Conservation (phyloP, 2,329 filamentous ascomycete genomes). For the Exophiala mesophila region DNA sequence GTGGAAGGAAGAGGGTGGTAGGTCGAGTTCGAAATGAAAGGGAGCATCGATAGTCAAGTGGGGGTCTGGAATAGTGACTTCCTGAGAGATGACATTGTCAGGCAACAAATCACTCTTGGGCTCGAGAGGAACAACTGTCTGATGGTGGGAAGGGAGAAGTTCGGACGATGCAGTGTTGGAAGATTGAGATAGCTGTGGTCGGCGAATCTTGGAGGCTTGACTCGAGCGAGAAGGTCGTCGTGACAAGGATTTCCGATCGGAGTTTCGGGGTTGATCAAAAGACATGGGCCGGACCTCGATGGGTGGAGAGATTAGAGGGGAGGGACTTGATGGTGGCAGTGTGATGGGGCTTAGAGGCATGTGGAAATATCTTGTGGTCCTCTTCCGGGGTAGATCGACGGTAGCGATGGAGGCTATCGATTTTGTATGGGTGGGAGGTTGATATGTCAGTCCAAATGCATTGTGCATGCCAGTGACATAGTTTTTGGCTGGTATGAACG, state of each 20-base stretch:
- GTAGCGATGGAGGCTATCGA: constrained; percentile 20
- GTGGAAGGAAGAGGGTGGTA: constrained; percentile 6
- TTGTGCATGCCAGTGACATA: constrained; percentile 60
- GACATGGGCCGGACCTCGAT: constrained; percentile 8
- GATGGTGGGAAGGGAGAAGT: constrained; percentile 8
- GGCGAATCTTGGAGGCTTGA: constrained; percentile 7
- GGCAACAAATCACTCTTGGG: neutral
- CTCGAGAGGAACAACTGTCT: constrained; percentile 5
- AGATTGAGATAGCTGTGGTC: constrained; percentile 18
- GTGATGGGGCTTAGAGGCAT: constrained; percentile 23
- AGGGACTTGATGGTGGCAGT: constrained; percentile 20
- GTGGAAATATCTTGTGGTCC: constrained; percentile 21
- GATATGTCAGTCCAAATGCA: constrained; percentile 68
- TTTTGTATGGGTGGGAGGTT: constrained; percentile 44
- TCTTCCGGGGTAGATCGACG: constrained; percentile 20
- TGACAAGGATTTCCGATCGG: neutral
- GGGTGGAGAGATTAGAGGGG: constrained; percentile 12
- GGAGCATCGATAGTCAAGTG: constrained; percentile 4
- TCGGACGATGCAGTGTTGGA: constrained; percentile 21
- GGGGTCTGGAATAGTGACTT: constrained; percentile 10
- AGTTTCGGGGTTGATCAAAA: constrained; percentile 9
- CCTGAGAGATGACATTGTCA: constrained; percentile 8
- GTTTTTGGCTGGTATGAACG: constrained; percentile 57
- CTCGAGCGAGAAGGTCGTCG: constrained; percentile 1
- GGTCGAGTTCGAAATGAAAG: constrained; percentile 15